Evolutionary conservation across 108 stramenopile genomes (phyloP).

Genomic region (Fistulifera pelliculosa): DNA sequence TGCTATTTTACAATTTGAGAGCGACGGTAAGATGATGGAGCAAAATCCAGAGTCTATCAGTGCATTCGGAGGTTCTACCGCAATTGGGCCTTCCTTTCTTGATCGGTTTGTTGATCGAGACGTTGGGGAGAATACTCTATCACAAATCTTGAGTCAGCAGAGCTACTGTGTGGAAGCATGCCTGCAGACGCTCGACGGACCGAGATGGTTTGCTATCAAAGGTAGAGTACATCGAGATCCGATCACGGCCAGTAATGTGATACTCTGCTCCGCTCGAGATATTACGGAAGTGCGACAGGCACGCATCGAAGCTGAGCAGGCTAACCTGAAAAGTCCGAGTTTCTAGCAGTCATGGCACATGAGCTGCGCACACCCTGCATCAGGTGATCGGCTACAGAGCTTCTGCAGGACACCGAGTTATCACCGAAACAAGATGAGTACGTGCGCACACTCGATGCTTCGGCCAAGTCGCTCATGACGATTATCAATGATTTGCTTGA

Average conservation of each 20-base stretch:
- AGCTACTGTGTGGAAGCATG: conserved; percentile 17
- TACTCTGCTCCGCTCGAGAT: conserved; percentile 21
- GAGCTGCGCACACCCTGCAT: conserved; percentile 53
- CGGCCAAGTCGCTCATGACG: conserved; percentile 29
- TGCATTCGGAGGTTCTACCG: too few relatives aligned
- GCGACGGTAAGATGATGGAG: conserved; percentile 11
- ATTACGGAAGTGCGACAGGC: conserved; percentile 18
- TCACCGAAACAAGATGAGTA: conserved; percentile 24
- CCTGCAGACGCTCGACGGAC: conserved; percentile 14
- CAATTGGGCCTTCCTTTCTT: conserved; percentile 4
- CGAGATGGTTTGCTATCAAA: conserved; percentile 25
- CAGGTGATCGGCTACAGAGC: conserved; percentile 57
- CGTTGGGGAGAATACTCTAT: conserved; percentile 15
- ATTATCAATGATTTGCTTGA: conserved; percentile 43
- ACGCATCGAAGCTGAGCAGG: conserved; percentile 20
- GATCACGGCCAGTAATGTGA: conserved; percentile 17
- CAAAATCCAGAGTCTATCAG: conserved; percentile 19
- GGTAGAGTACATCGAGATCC: conserved; percentile 27
- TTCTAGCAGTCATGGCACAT: conserved; percentile 44
- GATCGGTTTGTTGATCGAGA: conserved; percentile 23
- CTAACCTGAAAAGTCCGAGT: conserved; percentile 5
- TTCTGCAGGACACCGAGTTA: conserved; percentile 26
- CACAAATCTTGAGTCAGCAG: conserved; percentile 1
- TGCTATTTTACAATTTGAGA: conserved; percentile 20
- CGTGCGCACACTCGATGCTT: conserved; percentile 21